A percentile compares a stretch with the other conserved stretches of the same genome.
Conservation (phyloP, 306 rosid genomes). For the Astragalus membranaceus region DNA sequence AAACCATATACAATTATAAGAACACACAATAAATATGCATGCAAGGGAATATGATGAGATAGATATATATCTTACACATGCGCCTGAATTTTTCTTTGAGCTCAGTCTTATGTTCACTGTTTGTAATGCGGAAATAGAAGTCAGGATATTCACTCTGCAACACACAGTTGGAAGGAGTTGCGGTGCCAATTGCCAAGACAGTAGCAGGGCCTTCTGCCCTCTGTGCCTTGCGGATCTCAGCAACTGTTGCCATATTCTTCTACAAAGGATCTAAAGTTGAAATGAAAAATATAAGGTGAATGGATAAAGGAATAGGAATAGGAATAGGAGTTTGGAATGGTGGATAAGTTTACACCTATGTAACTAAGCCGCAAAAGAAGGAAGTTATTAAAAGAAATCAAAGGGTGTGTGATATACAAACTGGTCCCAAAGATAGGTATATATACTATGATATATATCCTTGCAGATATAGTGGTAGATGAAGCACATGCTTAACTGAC, state of each 20-base stretch:
- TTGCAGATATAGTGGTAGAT: background rate
- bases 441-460: background rate
- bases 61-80: slow-evolving; percentile 24
- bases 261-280: background rate
- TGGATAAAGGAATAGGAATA: background rate
- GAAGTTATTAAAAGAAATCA: background rate
- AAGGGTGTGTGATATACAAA: background rate
- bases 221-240: slow-evolving; percentile 52
- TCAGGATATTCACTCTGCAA: slow-evolving; percentile 50
- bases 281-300: background rate
- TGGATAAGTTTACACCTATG: background rate
- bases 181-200: slow-evolving; percentile 53
- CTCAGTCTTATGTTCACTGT: slow-evolving; percentile 34
- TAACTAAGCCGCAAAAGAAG: background rate
- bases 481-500: slow-evolving; percentile 12
- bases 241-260: slow-evolving; percentile 20
- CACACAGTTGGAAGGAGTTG: slow-evolving; percentile 49
- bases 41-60: too few species aligned
- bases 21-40: background rate
- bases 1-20: background rate
- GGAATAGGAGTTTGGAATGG: background rate
- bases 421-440: background rate
- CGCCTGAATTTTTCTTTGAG: slow-evolving; percentile 31
- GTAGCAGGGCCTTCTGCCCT: slow-evolving; percentile 63
- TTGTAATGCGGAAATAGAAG: slow-evolving; percentile 52